phyloP scores from a whole-genome alignment of 495 filamentous ascomycete genomes.

The Chaetomium fimeti region DNA sequence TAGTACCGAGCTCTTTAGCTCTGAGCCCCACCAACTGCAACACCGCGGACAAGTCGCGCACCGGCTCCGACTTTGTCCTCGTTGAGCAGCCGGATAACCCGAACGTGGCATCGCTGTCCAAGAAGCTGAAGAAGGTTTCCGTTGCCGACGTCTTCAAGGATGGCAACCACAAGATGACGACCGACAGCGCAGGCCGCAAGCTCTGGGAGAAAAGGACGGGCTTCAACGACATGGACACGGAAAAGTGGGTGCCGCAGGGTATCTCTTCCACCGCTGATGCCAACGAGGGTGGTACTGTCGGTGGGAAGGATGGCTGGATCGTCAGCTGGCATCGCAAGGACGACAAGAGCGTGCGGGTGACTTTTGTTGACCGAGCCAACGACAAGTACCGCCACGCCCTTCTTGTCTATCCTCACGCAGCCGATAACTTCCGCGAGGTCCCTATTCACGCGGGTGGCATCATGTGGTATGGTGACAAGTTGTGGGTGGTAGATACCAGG shows the following conservation, averaged over 20 bases:
- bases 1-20: background rate
- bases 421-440: conserved; percentile 20
- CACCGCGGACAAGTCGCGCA: conserved; percentile 12
- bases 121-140: conserved; percentile 31
- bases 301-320: conserved; percentile 40
- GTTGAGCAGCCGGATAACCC: conserved; percentile 28
- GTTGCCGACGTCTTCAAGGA: conserved; percentile 39
- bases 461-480: conserved; percentile 24
- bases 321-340: conserved; percentile 43
- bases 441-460: conserved; percentile 22
- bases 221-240: conserved; percentile 38
- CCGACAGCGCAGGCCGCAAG: conserved; percentile 24
- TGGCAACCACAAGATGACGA: conserved; percentile 39
- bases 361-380: conserved; percentile 37
- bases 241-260: conserved; percentile 44
- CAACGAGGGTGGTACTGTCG: conserved; percentile 32
- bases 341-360: conserved; percentile 37
- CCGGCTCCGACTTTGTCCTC: conserved; percentile 18
- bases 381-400: conserved; percentile 43
- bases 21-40: conserved; percentile 20
- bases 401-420: conserved; percentile 26
- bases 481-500: conserved; percentile 22
- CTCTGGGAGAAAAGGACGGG: conserved; percentile 33
- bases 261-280: conserved; percentile 44
- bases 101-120: conserved; percentile 20